Evolutionary conservation across 495 filamentous ascomycete species (phyloP).

Genomic region (Penicillium bovifimosum): DNA sequence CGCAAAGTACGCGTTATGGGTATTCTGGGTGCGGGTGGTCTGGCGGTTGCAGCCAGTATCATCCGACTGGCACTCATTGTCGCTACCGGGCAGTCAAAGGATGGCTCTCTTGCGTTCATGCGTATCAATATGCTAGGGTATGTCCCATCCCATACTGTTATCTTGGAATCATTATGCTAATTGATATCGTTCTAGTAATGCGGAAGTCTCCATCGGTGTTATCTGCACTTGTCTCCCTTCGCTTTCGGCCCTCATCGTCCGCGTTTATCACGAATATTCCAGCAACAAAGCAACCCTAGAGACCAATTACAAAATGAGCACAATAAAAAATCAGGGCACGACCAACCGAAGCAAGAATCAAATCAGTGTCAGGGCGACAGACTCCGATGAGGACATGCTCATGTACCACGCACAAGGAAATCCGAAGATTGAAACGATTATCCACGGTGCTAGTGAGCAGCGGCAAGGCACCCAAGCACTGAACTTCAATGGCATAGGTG

Average conservation of each 20-base stretch:
- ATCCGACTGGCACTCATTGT: constrained; percentile 33
- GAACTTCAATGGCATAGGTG: constrained; percentile 10
- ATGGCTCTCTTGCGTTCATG: constrained; percentile 33
- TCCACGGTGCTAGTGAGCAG: constrained; percentile 11
- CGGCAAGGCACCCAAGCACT: neutral
- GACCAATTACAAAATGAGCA: constrained; percentile 17
- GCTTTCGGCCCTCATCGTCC: constrained; percentile 25
- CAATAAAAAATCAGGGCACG: constrained; percentile 11
- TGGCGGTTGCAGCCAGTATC: constrained; percentile 35
- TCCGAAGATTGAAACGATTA: constrained; percentile 21
- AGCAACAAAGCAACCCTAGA: constrained; percentile 11
- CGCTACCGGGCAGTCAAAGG: constrained; percentile 18
- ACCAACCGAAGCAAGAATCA: constrained; percentile 8
- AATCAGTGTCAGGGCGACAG: constrained; percentile 12
- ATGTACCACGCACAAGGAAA: constrained; percentile 22
- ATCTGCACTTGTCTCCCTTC: constrained; percentile 39
- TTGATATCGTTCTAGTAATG: constrained; percentile 19
- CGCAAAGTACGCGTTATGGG: constrained; percentile 32
- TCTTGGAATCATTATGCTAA: neutral
- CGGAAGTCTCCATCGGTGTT: constrained; percentile 36
- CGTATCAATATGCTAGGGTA: constrained; percentile 36
- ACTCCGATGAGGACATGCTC: constrained; percentile 23
- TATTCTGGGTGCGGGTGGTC: constrained; percentile 34
- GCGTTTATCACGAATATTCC: constrained; percentile 20
- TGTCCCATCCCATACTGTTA: neutral